Evolutionary conservation across 495 filamentous ascomycete genomes (phyloP), one percentile per base, ranked within the genome.

Genomic region (Hypoxylon fragiforme): DNA sequence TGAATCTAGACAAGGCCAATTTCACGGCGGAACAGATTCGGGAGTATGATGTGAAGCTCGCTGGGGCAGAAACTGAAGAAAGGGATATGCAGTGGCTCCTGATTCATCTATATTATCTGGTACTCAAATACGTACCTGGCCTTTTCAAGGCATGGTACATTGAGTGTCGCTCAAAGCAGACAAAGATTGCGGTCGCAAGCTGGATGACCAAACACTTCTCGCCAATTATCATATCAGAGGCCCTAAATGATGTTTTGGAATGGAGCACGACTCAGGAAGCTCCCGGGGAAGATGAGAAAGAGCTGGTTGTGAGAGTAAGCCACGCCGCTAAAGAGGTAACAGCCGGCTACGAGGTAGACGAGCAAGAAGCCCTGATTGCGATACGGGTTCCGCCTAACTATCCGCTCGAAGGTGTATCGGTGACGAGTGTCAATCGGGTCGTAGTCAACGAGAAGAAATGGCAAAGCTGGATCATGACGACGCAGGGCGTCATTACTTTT

Each of bases 401-500:
- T 62, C 94, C 94, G 0, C 79, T 99, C 3, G 81, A 86, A 11
- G 77, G 81, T 0, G 90, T 91, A 2, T 72, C 81, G n/a, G 91
- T 97, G 3, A 75, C 83, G 9, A 84, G 89, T 15, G 72, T 88
- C 26, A 91, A 86, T 58, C 84, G 92, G 7, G 91, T 97, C 3
- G 88, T 88, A 3, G 85, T 97, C 18, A 84, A 85, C 50, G 91
- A 96, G 64, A 84, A 84, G 70, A 94, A 91, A 65, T 99, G 95
- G 89, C 84, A 86, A 65, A 83, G 74, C 54, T 95, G 91, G 89
- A 71, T 95, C 47, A 74, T 85, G 50, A 87, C 83, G 8, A 90
- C 90, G n/a, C 89, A 95, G 58, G 91, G 90, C 3, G 89, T 92
- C 30, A 96, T 97, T 64, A 92, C 87, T 52, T 92, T 97, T 67